A percentile compares a stretch with the other conserved stretches of the same genome.
phyloP scores from a whole-genome alignment of 208 protist species.

The Trypanosoma mega region DNA sequence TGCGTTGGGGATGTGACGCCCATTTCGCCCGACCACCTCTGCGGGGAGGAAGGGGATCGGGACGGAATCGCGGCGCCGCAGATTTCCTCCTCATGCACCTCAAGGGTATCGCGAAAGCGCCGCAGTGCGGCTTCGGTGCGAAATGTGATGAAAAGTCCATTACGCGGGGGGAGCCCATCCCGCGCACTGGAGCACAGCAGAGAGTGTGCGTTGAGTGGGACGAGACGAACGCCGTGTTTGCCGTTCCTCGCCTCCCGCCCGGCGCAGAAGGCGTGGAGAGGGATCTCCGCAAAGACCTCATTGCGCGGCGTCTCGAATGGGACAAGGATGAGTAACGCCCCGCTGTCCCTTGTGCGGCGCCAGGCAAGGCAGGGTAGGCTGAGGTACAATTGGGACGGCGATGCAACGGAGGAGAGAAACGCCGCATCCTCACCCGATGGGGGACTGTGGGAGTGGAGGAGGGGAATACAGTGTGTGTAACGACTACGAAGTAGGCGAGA shows the following conservation, averaged over 20 bases:
- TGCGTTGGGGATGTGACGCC: background rate
- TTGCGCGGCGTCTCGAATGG: slow-evolving; percentile 11
- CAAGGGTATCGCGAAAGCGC: slow-evolving; percentile 7
- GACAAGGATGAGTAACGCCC: slow-evolving; percentile 16
- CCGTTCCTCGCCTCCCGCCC: background rate
- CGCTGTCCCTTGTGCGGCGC: background rate
- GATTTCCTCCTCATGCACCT: too few species aligned
- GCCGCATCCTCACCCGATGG: slow-evolving; percentile 6
- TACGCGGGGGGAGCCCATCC: slow-evolving; percentile 22
- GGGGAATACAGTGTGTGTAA: background rate
- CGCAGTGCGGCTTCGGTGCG: background rate
- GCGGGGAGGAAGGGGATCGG: too few species aligned
- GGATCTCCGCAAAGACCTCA: slow-evolving; percentile 23
- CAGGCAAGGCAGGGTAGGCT: slow-evolving; percentile 11
- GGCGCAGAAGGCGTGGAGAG: slow-evolving; percentile 10
- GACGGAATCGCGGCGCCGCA: too few species aligned
- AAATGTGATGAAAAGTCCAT: slow-evolving; percentile 24
- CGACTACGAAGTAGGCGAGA: background rate
- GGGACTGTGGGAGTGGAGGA: too few species aligned
- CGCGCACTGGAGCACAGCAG: slow-evolving; percentile 2
- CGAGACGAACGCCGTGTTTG: background rate
- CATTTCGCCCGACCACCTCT: background rate
- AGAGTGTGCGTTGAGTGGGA: slow-evolving; percentile 15
- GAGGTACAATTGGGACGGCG: slow-evolving; percentile 18
- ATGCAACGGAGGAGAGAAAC: slow-evolving; percentile 21